Base-by-base conservation (phyloP, 768 basidiomycete genomes). In the Rhizopogon rudus region DNA sequence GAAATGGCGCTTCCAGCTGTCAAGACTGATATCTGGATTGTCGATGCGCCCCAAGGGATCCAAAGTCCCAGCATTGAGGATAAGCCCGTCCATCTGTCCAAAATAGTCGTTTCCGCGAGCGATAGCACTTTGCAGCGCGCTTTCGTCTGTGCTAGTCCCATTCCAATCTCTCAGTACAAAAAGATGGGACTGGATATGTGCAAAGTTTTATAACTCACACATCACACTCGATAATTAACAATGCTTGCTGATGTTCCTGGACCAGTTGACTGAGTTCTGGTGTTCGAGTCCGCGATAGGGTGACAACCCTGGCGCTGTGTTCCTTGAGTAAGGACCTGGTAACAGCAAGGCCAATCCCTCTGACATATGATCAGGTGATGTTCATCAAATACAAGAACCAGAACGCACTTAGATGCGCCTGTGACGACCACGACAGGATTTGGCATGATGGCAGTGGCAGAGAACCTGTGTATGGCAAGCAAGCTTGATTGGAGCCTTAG, bases 51-150 rank as follows among this genome's bases (percentile, higher is more conserved):
- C 79, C 22, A 93, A 61, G 16, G 92, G 91, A 41, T 86, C 83
- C 22, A 94, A 69, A 0, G 78, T 81, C 4, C 81, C 94, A n/a
- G 93, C 94, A 61, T 93, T 97, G 51, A 98, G 76, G 56, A 96
- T 71, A 56, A 97, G 72, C 25, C 80, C 87, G 67, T 95, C 92
- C 55, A 95, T 75, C 44, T 76, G 73, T 22, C 83, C 77, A 67
- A 81, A 91, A 35, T 49, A 35, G 14, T 81, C 55, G 77, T 73
- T 42, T 75, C 64, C 12, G 80, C 85, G 22, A 69, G 70, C 29
- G 67, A 56, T 56, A 95, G 81, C 14, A 84, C 87, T n/a, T 70
- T 61, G n/a, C 59, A 87, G 70, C 6, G 77, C 79, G 16, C 71
- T 55, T 60, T 83, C 79, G 57, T 88, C 76, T 43, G 88, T 72